Evolutionary conservation across 2,329 filamentous ascomycete species (phyloP).

Genomic region (Tolypocladium guangdongense): DNA sequence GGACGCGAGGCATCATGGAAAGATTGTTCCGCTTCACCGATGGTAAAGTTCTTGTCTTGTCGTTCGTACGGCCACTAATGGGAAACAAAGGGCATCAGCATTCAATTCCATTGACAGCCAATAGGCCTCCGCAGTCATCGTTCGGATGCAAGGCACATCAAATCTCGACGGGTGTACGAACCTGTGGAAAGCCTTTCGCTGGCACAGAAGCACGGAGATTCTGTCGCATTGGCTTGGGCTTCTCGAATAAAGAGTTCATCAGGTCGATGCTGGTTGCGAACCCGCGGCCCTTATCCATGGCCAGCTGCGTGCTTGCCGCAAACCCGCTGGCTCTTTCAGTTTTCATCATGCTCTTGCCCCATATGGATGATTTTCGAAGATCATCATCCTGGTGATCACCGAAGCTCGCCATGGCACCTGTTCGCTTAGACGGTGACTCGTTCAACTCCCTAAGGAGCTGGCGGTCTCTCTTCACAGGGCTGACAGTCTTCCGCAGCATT

Average conservation of each 20-base stretch:
- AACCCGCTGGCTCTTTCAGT: constrained; percentile 16
- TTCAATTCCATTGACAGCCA: constrained; percentile 17
- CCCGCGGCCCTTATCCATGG: constrained; percentile 43
- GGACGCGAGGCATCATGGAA: constrained; percentile 70
- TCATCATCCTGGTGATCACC: constrained; percentile 38
- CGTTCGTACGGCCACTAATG: constrained; percentile 78
- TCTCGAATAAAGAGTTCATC: constrained; percentile 88
- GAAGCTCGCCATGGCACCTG: constrained; percentile 13
- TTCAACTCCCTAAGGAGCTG: constrained; percentile 52
- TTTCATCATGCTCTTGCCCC: constrained; percentile 21
- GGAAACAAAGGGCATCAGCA: constrained; percentile 31
- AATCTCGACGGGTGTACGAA: constrained; percentile 51
- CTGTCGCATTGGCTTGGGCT: constrained; percentile 48
- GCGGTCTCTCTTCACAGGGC: constrained; percentile 84
- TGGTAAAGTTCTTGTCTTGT: constrained; percentile 56
- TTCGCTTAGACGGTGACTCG: constrained; percentile 35
- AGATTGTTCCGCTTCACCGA: constrained; percentile 51
- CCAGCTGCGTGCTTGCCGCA: constrained; percentile 19
- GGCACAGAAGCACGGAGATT: constrained; percentile 40
- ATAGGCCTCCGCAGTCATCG: constrained; percentile 3
- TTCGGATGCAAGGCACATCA: constrained; percentile 17
- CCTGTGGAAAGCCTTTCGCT: constrained; percentile 69
- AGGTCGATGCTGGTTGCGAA: constrained; percentile 87
- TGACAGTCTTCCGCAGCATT: constrained; percentile 87
- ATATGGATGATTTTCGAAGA: constrained; percentile 28